Evolutionary conservation across 1,139 yeast species (phyloP).

Genomic region (Candida sp.): DNA sequence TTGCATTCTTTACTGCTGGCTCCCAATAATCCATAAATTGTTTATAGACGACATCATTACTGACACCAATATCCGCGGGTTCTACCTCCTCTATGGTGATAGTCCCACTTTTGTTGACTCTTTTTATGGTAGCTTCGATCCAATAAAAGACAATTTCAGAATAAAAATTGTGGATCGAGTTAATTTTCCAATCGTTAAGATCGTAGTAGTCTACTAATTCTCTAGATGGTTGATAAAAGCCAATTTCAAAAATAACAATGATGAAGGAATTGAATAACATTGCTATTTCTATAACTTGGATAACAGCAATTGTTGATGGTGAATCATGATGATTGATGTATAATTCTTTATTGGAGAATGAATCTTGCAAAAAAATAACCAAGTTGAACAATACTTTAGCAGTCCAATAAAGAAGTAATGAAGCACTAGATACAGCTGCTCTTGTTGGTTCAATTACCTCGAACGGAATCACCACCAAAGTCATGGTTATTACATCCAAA

Average conservation of each 20-base stretch:
- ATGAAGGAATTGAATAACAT: conserved; percentile 23
- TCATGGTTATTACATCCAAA: conserved; percentile 9
- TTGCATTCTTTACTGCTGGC: conserved; percentile 14
- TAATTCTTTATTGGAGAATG: conserved; percentile 20
- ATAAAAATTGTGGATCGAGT: conserved; percentile 19
- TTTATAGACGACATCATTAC: conserved; percentile 17
- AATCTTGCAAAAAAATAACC: conserved; percentile 22
- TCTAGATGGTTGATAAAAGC: conserved; percentile 37
- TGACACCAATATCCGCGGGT: conserved; percentile 15
- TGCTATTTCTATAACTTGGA: conserved; percentile 15
- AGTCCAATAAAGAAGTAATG: conserved; percentile 29
- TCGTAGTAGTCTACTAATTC: conserved; percentile 39
- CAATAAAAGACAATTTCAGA: conserved; percentile 20
- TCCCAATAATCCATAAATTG: conserved; percentile 20
- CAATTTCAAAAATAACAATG: conserved; percentile 34
- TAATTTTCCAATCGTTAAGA: conserved; percentile 30
- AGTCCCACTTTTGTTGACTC: conserved; percentile 17
- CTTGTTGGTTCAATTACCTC: conserved; percentile 31
- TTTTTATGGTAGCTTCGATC: conserved; percentile 18
- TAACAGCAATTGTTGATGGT: conserved; percentile 8
- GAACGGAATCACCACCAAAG: conserved; percentile 22
- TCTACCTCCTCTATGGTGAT: conserved; percentile 23
- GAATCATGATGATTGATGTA: conserved; percentile 14
- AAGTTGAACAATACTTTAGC: conserved; percentile 12
- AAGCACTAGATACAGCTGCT: conserved; percentile 20